Evolutionary conservation across 306 rosid genomes (phyloP).

Genomic region (Acacia crassicarpa): DNA sequence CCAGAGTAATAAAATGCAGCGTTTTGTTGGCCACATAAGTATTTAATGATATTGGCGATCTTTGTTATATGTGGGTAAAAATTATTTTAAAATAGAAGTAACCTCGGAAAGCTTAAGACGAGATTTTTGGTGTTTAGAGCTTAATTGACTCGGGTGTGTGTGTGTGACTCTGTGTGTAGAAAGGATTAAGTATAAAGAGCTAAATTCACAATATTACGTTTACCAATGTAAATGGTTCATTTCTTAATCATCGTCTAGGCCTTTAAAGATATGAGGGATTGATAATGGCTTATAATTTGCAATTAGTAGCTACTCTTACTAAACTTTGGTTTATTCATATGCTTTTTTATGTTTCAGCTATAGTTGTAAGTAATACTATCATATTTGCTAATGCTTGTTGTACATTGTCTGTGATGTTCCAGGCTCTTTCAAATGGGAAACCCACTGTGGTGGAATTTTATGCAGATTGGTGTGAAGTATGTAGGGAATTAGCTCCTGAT

Average conservation of each 20-base stretch:
- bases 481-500: conserved; percentile 91
- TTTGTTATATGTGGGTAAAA: not conserved
- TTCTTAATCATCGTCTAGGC: not conserved
- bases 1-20: not conserved
- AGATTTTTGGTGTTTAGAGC: not conserved
- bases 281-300: not conserved
- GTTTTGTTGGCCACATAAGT: not conserved
- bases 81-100: not conserved
- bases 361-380: not conserved
- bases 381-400: conserved; percentile 16
- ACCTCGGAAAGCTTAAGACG: not conserved
- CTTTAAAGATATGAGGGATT: not conserved
- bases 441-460: conserved; percentile 98
- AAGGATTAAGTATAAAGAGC: not conserved
- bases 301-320: not conserved
- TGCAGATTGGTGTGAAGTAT: conserved; percentile 99
- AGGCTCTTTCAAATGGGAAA: conserved; percentile 96
- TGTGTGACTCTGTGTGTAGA: not conserved
- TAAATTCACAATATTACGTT: not conserved
- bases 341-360: not conserved
- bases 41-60: not conserved
- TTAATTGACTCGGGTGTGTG: not conserved
- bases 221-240: not conserved
- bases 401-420: conserved; percentile 18
- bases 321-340: not conserved